These are phyloP conservation scores for Hanseniaspora meyeri DNA, from an alignment of 805 yeast species.

Conservation along the genomic window DNA sequence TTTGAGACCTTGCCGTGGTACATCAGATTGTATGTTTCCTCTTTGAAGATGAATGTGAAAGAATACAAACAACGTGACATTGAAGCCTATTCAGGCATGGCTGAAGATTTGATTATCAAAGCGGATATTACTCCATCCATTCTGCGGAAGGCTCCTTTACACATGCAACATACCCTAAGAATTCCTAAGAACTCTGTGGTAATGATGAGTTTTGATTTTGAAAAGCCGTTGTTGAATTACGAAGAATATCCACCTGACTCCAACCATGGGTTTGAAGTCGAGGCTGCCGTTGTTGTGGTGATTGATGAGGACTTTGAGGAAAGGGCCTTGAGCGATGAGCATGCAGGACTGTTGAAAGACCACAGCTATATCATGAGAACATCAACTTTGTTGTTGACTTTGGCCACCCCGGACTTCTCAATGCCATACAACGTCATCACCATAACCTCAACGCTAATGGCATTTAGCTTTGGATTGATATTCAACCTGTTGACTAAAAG, in stretches of 20 bases:
- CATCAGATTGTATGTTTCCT: constrained; percentile 68
- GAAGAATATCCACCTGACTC: constrained; percentile 99
- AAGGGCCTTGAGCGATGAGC: constrained; percentile 52
- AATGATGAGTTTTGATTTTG: constrained; percentile 63
- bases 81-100: constrained; percentile 17
- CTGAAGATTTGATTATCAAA: constrained; percentile 33
- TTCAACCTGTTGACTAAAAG: constrained; percentile 67
- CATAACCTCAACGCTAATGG: constrained; percentile 83
- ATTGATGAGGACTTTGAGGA: constrained; percentile 24
- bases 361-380: constrained; percentile 51
- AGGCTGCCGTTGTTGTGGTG: constrained; percentile 72
- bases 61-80: not conserved
- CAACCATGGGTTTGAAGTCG: constrained; percentile 90
- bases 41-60: constrained; percentile 34
- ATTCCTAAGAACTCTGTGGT: constrained; percentile 56
- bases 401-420: constrained; percentile 95
- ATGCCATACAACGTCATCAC: constrained; percentile 98
- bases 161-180: constrained; percentile 53
- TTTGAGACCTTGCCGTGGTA: constrained; percentile 89
- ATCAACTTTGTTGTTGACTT: constrained; percentile 68
- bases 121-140: constrained; percentile 61
- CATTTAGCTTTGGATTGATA: constrained; percentile 76
- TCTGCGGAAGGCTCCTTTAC: constrained; percentile 72
- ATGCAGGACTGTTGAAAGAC: constrained; percentile 24
- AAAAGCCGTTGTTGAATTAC: constrained; percentile 68